Base-by-base conservation (phyloP, 306 rosid species). In the Rosa rugosa region DNA sequence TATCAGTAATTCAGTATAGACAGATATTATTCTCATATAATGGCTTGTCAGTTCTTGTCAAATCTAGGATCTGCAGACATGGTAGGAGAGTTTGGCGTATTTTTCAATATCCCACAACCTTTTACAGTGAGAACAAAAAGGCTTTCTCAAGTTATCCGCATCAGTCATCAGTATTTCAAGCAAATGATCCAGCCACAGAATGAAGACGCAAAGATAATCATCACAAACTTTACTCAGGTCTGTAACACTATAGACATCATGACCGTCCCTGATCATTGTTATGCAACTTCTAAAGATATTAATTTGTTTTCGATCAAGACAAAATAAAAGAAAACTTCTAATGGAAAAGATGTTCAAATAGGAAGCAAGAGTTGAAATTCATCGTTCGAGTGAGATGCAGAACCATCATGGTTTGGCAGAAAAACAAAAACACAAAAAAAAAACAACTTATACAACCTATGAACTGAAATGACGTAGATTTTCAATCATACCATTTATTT, bases 81-180 rank as follows among this genome's bases (percentile, higher is more conserved):
- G 94, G 89, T 82, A 38, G 98, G 97, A 75, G 97, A 94, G 84
- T 82, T 94, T 44, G 97, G 90, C 4, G 91, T 90, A 68, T 83
- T 92, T 85, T 85, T 94, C 73, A 92, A 94, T 81, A 80, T 79
- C 77, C 97, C 96, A 59, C 98, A 90, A 83, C 92, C 97, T 42
- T 92, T 88, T 86, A 90, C 98, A 10, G 90, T 92, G 85, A 89
- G 97, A 86, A 88, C 93, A 51, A 94, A 78, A 80, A 91, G 85
- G 80, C 91, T 92, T 62, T 90, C 94, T 69, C 93, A 88, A 87
- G 92, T 92, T 80, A 81, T 92, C 72, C 89, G 81, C 77, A 84
- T 91, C 79, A 84, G 88, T 80, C 97, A 94, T 77, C 85, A 81
- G 38, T 87, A 86, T 81, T 94, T 92, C 89, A 89, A 88, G 92